Conservation (phyloP, 106 monocot genomes). For the Ottelia alismoides region DNA sequence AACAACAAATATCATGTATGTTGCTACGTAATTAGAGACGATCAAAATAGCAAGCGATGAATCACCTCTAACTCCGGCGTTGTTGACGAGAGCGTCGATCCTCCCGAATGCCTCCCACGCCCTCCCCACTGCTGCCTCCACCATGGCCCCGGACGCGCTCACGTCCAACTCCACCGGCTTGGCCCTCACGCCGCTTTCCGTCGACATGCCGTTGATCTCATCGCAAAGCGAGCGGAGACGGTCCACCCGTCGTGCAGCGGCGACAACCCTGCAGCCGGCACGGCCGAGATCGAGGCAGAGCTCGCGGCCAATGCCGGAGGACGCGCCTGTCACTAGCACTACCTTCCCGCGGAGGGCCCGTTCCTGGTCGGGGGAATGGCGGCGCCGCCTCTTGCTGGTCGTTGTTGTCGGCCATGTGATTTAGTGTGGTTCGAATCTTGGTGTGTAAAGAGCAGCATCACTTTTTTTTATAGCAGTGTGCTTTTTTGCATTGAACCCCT, state of each 20-base stretch:
- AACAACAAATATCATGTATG: no score
- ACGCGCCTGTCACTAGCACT: slow-evolving; percentile 34
- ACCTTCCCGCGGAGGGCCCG: no score
- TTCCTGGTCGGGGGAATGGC: no score
- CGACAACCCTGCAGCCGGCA: slow-evolving; percentile 21
- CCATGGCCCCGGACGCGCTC: slow-evolving; percentile 1
- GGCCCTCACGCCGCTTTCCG: neutral
- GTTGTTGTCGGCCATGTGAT: no score
- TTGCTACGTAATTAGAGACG: no score
- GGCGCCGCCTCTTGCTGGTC: no score
- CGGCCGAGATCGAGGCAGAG: slow-evolving; percentile 24
- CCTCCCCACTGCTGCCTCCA: slow-evolving; percentile 13
- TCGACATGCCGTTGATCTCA: slow-evolving; percentile 18
- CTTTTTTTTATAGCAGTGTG: no score
- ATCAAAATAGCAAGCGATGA: no score
- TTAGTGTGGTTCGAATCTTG: no score
- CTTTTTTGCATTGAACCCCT: no score
- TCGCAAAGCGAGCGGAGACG: slow-evolving; percentile 30
- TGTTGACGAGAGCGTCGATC: slow-evolving; percentile 15
- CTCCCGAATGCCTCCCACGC: slow-evolving; percentile 21
- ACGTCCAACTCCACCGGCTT: slow-evolving; percentile 19
- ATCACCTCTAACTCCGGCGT: slow-evolving; percentile 19
- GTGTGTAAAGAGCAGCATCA: no score
- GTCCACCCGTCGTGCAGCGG: slow-evolving; percentile 30
- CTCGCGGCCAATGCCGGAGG: slow-evolving; percentile 30